These are phyloP conservation scores for Fusarium xylarioides DNA, from an alignment of 2,329 filamentous ascomycete genomes.

Conservation along the genomic window DNA sequence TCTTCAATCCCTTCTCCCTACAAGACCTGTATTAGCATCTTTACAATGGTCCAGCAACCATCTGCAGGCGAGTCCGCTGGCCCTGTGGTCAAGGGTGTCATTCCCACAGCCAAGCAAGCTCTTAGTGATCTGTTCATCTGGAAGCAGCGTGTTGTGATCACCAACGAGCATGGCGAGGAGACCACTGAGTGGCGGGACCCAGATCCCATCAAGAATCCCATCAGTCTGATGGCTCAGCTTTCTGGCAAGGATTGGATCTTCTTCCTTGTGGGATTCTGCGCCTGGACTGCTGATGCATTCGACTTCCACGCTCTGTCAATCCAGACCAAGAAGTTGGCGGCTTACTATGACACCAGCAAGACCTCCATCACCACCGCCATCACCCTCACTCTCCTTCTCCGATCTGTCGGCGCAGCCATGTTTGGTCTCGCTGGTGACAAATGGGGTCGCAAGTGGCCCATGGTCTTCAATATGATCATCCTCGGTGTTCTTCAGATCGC, in stretches of 20 bases:
- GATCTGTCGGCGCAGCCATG: slow-evolving; percentile 76
- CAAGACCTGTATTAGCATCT: neutral
- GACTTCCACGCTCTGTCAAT: slow-evolving; percentile 85
- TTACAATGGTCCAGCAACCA: slow-evolving; percentile 13
- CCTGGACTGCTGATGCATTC: slow-evolving; percentile 85
- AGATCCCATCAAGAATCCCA: slow-evolving; percentile 73
- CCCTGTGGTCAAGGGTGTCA: slow-evolving; percentile 70
- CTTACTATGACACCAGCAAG: slow-evolving; percentile 60
- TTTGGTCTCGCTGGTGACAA: slow-evolving; percentile 83
- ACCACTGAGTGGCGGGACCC: slow-evolving; percentile 74
- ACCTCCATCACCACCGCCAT: slow-evolving; percentile 80
- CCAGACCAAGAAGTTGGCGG: slow-evolving; percentile 75
- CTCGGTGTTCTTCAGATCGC: slow-evolving; percentile 74
- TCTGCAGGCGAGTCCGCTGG: slow-evolving; percentile 64
- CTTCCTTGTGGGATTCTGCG: slow-evolving; percentile 76
- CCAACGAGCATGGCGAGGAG: slow-evolving; percentile 71
- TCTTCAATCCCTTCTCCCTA: neutral
- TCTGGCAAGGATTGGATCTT: slow-evolving; percentile 75
- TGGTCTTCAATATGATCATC: slow-evolving; percentile 82
- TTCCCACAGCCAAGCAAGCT: slow-evolving; percentile 72
- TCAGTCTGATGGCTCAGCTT: slow-evolving; percentile 73
- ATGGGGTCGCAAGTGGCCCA: slow-evolving; percentile 84
- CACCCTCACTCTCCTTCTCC: slow-evolving; percentile 77
- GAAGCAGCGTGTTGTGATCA: slow-evolving; percentile 76
- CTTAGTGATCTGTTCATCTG: slow-evolving; percentile 74